Evolutionary conservation across 2,329 filamentous ascomycete species (phyloP).

Genomic region (Paraconiothyrium sp.): DNA sequence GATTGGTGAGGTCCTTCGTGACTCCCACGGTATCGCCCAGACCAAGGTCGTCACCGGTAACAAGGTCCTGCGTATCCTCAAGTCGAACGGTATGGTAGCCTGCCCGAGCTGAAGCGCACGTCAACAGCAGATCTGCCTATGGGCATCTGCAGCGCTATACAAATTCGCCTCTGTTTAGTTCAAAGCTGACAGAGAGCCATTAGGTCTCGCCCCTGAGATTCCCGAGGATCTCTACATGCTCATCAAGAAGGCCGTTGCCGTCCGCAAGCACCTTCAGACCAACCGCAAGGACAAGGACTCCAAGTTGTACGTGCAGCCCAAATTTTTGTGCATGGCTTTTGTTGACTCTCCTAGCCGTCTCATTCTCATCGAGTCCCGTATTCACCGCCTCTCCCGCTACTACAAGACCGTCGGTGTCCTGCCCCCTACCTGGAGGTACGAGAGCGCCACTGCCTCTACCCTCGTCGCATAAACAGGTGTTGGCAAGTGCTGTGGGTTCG

Average conservation of each 20-base stretch:
- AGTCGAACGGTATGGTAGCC: conserved; percentile 87
- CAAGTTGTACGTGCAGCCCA: conserved; percentile 72
- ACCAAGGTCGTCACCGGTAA: conserved; percentile 86
- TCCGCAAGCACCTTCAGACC: conserved; percentile 99
- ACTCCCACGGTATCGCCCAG: conserved; percentile 97
- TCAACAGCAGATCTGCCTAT: conserved; percentile 45
- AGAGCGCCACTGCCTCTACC: conserved; percentile 84
- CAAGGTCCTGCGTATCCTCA: conserved; percentile 99
- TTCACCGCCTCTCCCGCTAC: conserved; percentile 99
- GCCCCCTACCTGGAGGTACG: conserved; percentile 98
- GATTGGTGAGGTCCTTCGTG: conserved; percentile 98
- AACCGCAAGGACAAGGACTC: conserved; percentile 99
- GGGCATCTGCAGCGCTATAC: conserved; percentile 74
- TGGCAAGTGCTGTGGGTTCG: conserved; percentile 32
- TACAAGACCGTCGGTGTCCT: conserved; percentile 93
- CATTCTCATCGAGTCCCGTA: conserved; percentile 99
- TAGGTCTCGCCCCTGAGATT: conserved; percentile 97
- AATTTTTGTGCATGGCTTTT: neutral
- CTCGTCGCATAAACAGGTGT: conserved; percentile 54
- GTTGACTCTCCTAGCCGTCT: conserved; percentile 69
- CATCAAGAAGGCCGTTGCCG: conserved; percentile 95
- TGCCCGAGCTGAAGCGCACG: conserved; percentile 54
- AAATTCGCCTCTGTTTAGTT: conserved; percentile 55
- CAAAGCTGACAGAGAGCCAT: conserved; percentile 9
- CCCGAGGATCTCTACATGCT: conserved; percentile 99